phyloP scores from a whole-genome alignment of 1,284 basidiomycete genomes.

The Rhodotorula sp. region DNA sequence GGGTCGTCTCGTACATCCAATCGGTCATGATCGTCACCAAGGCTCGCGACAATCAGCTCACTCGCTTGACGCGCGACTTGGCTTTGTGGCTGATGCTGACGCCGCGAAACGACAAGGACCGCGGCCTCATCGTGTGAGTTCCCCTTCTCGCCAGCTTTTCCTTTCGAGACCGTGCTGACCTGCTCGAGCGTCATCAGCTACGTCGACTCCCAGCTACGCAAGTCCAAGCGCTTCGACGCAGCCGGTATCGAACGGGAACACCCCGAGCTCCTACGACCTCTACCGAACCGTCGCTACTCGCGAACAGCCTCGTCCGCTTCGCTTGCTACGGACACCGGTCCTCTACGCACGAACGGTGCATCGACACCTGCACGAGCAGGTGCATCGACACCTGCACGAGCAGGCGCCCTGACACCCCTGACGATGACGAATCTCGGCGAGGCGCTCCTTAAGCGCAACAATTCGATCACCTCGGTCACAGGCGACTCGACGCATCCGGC shows the following conservation, averaged over 20 bases:
- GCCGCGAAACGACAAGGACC: conserved; percentile 56
- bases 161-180: background rate
- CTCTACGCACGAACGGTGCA: background rate
- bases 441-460: conserved; percentile 32
- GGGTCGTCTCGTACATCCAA: conserved; percentile 87
- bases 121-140: conserved; percentile 73
- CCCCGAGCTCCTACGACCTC: conserved; percentile 82
- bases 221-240: conserved; percentile 91
- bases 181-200: conserved; percentile 59
- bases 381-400: conserved; percentile 21
- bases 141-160: too few relatives aligned
- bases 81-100: conserved; percentile 92
- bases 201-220: conserved; percentile 89
- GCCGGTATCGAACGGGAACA: conserved; percentile 79
- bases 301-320: conserved; percentile 38
- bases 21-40: conserved; percentile 96
- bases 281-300: conserved; percentile 62
- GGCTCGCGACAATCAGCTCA: conserved; percentile 93
- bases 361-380: background rate
- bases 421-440: conserved; percentile 36
- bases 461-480: conserved; percentile 13
- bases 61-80: conserved; percentile 89
- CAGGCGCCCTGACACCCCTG: conserved; percentile 27
- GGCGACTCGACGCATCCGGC: background rate
- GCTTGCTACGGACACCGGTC: conserved; percentile 23